A percentile compares a stretch with the other conserved stretches of the same genome.
Evolutionary conservation across 1,284 basidiomycete genomes (phyloP).

Genomic region (Chondrostereum purpureum): DNA sequence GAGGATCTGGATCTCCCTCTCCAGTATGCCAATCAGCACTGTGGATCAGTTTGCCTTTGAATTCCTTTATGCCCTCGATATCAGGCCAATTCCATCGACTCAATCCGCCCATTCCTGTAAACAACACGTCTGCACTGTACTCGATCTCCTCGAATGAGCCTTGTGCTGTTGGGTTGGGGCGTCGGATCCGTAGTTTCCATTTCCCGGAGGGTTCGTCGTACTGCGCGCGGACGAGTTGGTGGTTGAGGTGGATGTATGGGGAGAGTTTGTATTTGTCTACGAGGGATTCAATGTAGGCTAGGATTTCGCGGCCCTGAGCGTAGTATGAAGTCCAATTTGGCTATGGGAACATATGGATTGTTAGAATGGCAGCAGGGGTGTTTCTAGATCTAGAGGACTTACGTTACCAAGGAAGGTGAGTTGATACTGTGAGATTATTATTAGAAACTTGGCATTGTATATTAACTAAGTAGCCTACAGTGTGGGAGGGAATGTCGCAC

Average conservation of each 20-base stretch:
- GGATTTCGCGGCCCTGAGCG: slow-evolving; percentile 51
- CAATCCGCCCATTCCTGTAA: slow-evolving; percentile 43
- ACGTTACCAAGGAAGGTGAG: slow-evolving; percentile 51
- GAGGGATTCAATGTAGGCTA: slow-evolving; percentile 43
- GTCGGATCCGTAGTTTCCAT: slow-evolving; percentile 47
- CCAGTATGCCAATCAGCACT: slow-evolving; percentile 50
- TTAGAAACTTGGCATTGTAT: no score
- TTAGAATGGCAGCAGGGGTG: no score
- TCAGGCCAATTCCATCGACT: slow-evolving; percentile 56
- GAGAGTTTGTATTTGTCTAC: slow-evolving; percentile 53
- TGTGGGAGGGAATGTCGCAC: slow-evolving; percentile 52
- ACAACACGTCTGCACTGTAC: slow-evolving; percentile 46
- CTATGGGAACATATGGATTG: no score
- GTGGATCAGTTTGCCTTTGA: slow-evolving; percentile 46
- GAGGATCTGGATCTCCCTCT: slow-evolving; percentile 24
- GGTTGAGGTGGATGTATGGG: slow-evolving; percentile 46
- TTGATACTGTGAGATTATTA: slow-evolving; percentile 46
- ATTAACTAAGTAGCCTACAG: no score
- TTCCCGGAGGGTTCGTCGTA: slow-evolving; percentile 45
- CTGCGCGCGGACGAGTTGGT: slow-evolving; percentile 42
- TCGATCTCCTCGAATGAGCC: slow-evolving; percentile 38
- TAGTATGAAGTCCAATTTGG: slow-evolving; percentile 57
- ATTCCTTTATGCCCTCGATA: slow-evolving; percentile 44
- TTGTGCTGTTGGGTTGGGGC: slow-evolving; percentile 20
- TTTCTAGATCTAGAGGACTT: slow-evolving; percentile 9